Evolutionary conservation across 1,284 basidiomycete species (phyloP), one percentile per base, ranked within the genome.

Genomic region (Megacollybia platyphylla): DNA sequence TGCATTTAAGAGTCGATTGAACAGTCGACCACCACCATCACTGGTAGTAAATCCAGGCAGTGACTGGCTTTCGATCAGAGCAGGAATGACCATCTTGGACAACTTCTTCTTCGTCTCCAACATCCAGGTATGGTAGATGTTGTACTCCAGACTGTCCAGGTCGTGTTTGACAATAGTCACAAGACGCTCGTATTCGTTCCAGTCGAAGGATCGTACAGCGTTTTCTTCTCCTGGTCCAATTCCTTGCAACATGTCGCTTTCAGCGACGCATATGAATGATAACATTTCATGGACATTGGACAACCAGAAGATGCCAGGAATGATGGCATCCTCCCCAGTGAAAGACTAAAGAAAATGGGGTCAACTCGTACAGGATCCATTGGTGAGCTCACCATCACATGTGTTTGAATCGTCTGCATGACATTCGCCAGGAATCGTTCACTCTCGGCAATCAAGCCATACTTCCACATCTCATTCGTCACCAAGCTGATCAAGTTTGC

Each of bases 401-500:
- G 91, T 32, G 85, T 76, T 67, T 99, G 96, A 49, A 99, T 87
- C 11, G 86, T 88, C 61, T 97, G 93, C 94, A 98, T 98, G 45
- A 98, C 89, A 56, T 97, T 97, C 32, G 96, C 96, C 47, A 99
- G 71, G 77, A 98, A 98, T 31, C 93, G 75, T 61, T 98, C 96
- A 62, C 91, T 96, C 62, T 98, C 94, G 20, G 83, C 76, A 52
- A 98, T 97, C 54, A 99, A 78, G 24, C 93, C 92, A 55, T 97
- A 91, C 66, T 97, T 97, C 96, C 96, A 99, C 94, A 98, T 98
- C 64, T 98, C 96, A 62, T 98, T 99, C 15, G 92, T 96, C 47
- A 97, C 86, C 40, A 98, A 69, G 54, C 87, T 91, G 63, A 98
- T 98, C 46, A 99, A 76, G 61, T 98, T 97, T n/a, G 96, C 94